phyloP scores from a whole-genome alignment of 1,284 basidiomycete species.

The Sanguinoderma infundibulare region DNA sequence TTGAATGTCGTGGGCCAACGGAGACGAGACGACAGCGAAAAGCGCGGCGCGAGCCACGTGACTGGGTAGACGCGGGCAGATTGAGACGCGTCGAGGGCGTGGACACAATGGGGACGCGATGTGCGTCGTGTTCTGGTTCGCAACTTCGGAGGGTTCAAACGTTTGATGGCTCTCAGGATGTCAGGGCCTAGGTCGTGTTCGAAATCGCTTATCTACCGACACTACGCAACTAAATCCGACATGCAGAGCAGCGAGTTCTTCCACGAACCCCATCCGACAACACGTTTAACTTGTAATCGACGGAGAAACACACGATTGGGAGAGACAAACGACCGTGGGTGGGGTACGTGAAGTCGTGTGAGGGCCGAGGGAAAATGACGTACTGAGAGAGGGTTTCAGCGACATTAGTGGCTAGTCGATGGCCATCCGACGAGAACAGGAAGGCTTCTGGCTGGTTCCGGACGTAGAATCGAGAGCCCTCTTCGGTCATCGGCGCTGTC shows the following conservation, averaged over 20 bases:
- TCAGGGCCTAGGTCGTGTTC: background rate
- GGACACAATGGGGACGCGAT: slow-evolving; percentile 13
- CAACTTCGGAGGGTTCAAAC: background rate
- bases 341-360: slow-evolving; percentile 9
- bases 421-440: slow-evolving; percentile 19
- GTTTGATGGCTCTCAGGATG: background rate
- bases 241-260: background rate
- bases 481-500: slow-evolving; percentile 1
- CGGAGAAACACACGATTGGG: background rate
- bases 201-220: background rate
- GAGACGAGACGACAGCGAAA: slow-evolving; percentile 4
- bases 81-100: background rate
- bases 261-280: background rate
- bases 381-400: slow-evolving; percentile 9
- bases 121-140: background rate
- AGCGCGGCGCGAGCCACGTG: slow-evolving; percentile 22
- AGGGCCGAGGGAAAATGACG: slow-evolving; percentile 7
- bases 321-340: background rate
- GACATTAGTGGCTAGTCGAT: slow-evolving; percentile 13
- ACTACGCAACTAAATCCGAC: background rate
- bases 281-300: background rate
- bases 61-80: slow-evolving; percentile 1
- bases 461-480: slow-evolving; percentile 16
- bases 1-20: slow-evolving; percentile 1
- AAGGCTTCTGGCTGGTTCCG: slow-evolving; percentile 22